Evolutionary conservation across 169 alveolate species (phyloP), one percentile per base, ranked within the genome.

Genomic region (Fabrea salina): DNA sequence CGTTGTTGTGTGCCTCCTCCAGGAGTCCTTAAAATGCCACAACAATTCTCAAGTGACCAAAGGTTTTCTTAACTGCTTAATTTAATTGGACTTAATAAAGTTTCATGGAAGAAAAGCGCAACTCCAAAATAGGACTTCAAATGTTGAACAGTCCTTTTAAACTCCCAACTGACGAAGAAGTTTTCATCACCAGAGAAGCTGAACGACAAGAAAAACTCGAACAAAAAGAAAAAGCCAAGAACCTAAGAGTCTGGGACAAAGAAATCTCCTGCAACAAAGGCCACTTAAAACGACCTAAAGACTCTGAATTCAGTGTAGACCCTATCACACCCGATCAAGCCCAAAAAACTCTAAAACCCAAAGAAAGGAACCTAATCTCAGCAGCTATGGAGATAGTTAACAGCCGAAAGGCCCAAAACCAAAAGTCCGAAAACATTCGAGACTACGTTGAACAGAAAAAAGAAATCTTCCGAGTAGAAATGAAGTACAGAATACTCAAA

Each of bases 391-490:
- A 77, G 22, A 82, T 86, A 33, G 85, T 84, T 30, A 86, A 82
- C 67, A 32, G 43, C 37, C 78, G 7, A 57, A 84, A 43, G 84
- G 77, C 3, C 66, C 83, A 19, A 72, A 85, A 25, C 82, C 85
- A 35, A 49, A 72, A 43, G n/a, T 80, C 87, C 30, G 82, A 86
- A 66, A 82, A 79, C 30, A 80, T 81, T 22, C 74, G 53, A 13
- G 91, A 86, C 40, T 86, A 76, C 50, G 64, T 86, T 1, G 89
- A 86, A 7, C 75, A 86, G 33, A 86, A 86, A 75, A 82, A 82
- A 47, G 91, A 86, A 57, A 86, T 86, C 84, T 86, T 86, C 56
- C 57, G 79, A 13, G 91, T 86, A 1, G 83, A 86, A 35, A 61
- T 86, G 74, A 32, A 78, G 39, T 54, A 86, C 81, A 57, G 75